These are phyloP conservation scores for Globisporangium cylindrosporum DNA, from an alignment of 352 stramenopile species.

Conservation along the genomic window DNA sequence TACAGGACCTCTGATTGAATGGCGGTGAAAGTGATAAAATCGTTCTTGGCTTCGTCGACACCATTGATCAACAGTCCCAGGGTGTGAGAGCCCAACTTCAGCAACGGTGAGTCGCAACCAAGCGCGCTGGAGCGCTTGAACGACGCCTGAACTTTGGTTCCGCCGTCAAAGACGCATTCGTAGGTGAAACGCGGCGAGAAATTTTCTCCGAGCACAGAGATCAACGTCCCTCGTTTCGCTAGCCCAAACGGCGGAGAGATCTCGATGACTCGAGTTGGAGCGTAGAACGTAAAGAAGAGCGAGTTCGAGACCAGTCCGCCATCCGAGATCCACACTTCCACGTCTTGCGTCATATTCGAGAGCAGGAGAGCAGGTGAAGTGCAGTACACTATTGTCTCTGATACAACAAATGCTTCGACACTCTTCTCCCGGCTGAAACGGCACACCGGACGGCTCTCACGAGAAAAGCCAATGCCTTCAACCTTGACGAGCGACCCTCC, in stretches of 20 bases:
- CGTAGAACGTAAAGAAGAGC: constrained; percentile 25
- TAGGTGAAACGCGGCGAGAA: constrained; percentile 21
- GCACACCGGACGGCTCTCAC: constrained; percentile 20
- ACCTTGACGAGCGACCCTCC: constrained; percentile 35
- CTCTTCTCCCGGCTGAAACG: constrained; percentile 27
- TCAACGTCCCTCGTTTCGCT: constrained; percentile 25
- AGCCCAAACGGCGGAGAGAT: constrained; percentile 29
- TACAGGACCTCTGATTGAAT: constrained; percentile 33
- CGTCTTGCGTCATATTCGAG: constrained; percentile 1
- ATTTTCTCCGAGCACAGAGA: constrained; percentile 24
- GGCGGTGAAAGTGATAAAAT: constrained; percentile 32
- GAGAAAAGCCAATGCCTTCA: constrained; percentile 27
- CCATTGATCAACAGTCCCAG: constrained; percentile 31
- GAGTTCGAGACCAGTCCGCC: constrained; percentile 20
- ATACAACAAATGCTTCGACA: constrained; percentile 22
- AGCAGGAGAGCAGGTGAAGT: constrained; percentile 19
- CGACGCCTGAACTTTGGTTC: constrained; percentile 10
- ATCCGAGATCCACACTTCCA: constrained; percentile 40
- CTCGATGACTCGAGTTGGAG: constrained; percentile 15
- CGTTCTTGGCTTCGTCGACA: constrained; percentile 18
- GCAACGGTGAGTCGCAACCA: constrained; percentile 25
- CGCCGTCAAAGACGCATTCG: constrained; percentile 34
- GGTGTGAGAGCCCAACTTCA: constrained; percentile 26
- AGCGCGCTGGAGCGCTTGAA: constrained; percentile 8
- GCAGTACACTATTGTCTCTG: constrained; percentile 24